Base-by-base conservation (phyloP, 106 monocot species). In the Hemerocallis citrina region DNA sequence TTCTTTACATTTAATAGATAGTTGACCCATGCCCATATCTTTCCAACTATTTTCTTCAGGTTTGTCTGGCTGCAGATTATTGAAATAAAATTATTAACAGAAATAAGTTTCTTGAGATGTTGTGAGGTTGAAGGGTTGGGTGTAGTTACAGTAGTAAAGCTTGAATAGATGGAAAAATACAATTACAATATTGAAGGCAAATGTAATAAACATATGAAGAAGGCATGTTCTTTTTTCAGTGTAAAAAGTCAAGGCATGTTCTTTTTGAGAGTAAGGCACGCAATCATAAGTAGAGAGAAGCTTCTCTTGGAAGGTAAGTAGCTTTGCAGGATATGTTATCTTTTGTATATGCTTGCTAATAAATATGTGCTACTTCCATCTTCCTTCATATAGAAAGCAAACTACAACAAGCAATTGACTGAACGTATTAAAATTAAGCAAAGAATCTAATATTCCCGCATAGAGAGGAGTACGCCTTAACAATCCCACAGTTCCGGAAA, bases 21-120 rank as follows among this genome's bases (percentile, higher is more conserved):
- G 81, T 55, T 81, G 81, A 33, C 96, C 96, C 13, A 85, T 42
- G 11, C 96, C 96, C 33, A 96, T 91, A 71, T 98, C 96, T 75
- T 91, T 98, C 96, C 96, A 96, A 12, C 76, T 72, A 42, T 76
- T 90, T 15, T 85, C 85, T 32, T 52, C 44, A 60, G 84, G 69
- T 64, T 79, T 70, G 45, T 96, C 90, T 20, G 86, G 78, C 83
- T 84, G 74, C n/a, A 76, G 14, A 50, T 33, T 33, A 13, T 5
- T 16, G 20, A 15, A 49, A 22, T 7, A 49, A 49, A 9, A 49
- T 16, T 19, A 49, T 3, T 19, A 9, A 8, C n/a, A n/a, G n/a
- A n/a, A n/a, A n/a, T n/a, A n/a, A n/a, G n/a, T n/a, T n/a, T n/a
- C n/a, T n/a, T n/a, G n/a, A n/a, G n/a, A n/a, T n/a, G n/a, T n/a